These are phyloP conservation scores for Ophiognomonia clavigignenti-juglandacearum DNA, from an alignment of 2,329 filamentous ascomycete genomes.

Conservation along the genomic window DNA sequence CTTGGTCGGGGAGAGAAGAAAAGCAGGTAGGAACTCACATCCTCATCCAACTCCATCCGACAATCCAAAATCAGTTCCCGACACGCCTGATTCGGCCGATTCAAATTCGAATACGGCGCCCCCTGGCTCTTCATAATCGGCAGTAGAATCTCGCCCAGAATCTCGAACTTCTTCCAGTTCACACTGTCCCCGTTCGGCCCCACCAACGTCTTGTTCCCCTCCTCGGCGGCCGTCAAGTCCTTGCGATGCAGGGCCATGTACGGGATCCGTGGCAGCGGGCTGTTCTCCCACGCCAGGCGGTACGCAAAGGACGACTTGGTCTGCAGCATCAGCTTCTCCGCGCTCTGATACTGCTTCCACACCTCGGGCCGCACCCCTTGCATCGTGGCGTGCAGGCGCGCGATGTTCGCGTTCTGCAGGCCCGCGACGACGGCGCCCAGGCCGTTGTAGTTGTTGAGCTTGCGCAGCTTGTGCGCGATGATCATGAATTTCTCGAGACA, in stretches of 20 bases:
- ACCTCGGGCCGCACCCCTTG: slow-evolving; percentile 66
- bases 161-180: slow-evolving; percentile 98
- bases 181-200: slow-evolving; percentile 69
- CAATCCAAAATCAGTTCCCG: slow-evolving; percentile 76
- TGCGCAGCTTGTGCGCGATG: slow-evolving; percentile 77
- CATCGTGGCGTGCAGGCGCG: slow-evolving; percentile 75
- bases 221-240: slow-evolving; percentile 86
- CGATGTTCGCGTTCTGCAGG: slow-evolving; percentile 81
- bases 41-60: slow-evolving; percentile 77
- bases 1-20: neutral
- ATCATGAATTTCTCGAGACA: slow-evolving; percentile 96
- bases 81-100: slow-evolving; percentile 59
- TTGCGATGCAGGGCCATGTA: slow-evolving; percentile 86
- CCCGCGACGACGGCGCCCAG: slow-evolving; percentile 91
- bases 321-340: slow-evolving; percentile 88
- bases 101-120: slow-evolving; percentile 69
- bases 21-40: slow-evolving; percentile 66
- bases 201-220: slow-evolving; percentile 87
- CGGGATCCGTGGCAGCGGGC: slow-evolving; percentile 81
- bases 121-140: slow-evolving; percentile 90
- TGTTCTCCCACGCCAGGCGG: slow-evolving; percentile 96
- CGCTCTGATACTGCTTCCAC: slow-evolving; percentile 79
- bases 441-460: slow-evolving; percentile 95
- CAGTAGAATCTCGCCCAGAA: slow-evolving; percentile 86
- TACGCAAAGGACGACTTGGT: slow-evolving; percentile 93